These are phyloP conservation scores for Rhizopogon roseolus DNA, from an alignment of 768 basidiomycete species.

Conservation along the genomic window DNA sequence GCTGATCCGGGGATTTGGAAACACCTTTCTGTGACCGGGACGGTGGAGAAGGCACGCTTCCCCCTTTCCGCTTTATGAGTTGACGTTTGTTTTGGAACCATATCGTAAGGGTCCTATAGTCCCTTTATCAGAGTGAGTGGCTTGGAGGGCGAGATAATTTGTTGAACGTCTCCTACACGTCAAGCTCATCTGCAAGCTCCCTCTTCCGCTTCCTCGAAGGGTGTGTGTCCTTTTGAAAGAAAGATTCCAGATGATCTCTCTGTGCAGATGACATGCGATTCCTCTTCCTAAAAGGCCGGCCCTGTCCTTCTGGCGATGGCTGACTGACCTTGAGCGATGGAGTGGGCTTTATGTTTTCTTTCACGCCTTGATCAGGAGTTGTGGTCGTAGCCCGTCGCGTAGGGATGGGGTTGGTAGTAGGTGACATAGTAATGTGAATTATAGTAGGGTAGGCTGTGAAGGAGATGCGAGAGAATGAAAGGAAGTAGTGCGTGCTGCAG, in stretches of 20 bases:
- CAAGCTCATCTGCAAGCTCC: slow-evolving; percentile 21
- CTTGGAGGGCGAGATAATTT: not conserved
- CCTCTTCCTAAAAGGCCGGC: slow-evolving; percentile 15
- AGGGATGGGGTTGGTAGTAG: slow-evolving; percentile 21
- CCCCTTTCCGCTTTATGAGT: slow-evolving; percentile 29
- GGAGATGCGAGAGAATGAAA: not conserved
- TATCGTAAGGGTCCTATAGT: slow-evolving; percentile 50
- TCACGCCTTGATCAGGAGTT: not conserved
- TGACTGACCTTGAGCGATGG: not conserved
- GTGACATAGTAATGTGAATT: slow-evolving; percentile 16
- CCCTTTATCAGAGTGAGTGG: slow-evolving; percentile 19
- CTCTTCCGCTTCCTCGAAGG: slow-evolving; percentile 25
- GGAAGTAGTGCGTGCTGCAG: not conserved
- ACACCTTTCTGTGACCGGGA: not conserved
- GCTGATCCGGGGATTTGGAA: not conserved
- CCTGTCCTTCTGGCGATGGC: not conserved
- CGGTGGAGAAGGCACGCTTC: not conserved
- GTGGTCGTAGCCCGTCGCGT: slow-evolving; percentile 9
- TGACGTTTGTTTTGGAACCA: slow-evolving; percentile 86
- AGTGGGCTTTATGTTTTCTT: slow-evolving; percentile 11
- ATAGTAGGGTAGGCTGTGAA: slow-evolving; percentile 19
- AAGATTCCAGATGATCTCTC: slow-evolving; percentile 20
- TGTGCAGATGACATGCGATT: slow-evolving; percentile 32
- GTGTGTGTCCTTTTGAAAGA: slow-evolving; percentile 24
- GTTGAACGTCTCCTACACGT: slow-evolving; percentile 19